These are phyloP conservation scores for Skeletonema tropicum DNA, from an alignment of 108 stramenopile genomes.

Conservation along the genomic window DNA sequence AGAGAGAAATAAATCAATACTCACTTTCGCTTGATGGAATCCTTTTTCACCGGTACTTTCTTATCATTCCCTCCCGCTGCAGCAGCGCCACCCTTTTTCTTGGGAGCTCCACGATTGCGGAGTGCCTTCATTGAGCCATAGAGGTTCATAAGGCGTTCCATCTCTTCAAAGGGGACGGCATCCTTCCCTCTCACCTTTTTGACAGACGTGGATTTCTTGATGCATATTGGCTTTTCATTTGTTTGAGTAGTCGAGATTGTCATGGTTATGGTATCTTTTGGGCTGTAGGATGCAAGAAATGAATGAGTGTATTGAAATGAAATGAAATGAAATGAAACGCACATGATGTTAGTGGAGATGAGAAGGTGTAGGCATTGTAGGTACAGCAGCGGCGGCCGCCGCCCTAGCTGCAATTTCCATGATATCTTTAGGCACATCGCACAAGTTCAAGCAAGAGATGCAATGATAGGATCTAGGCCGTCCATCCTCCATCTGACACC, in stretches of 20 bases:
- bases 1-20: neutral
- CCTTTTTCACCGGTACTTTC: neutral
- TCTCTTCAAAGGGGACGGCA: conserved; percentile 14
- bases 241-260: neutral
- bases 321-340: too few relatives aligned
- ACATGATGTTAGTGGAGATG: neutral
- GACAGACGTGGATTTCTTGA: neutral
- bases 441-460: too few relatives aligned
- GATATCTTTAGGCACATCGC: neutral
- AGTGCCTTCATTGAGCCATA: conserved; percentile 3
- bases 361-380: neutral
- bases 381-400: neutral
- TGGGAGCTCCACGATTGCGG: conserved; percentile 1
- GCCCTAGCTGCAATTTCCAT: neutral
- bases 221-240: neutral
- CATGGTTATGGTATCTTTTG: neutral
- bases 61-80: neutral
- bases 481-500: too few relatives aligned
- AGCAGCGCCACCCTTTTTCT: neutral
- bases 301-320: neutral
- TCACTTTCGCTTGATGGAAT: neutral
- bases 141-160: conserved; percentile 14
- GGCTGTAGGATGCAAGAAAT: neutral
- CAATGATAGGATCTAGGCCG: too few relatives aligned
- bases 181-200: neutral